Base-by-base conservation (phyloP, 164 flowering plant species). In the Chimonanthus praecox region DNA sequence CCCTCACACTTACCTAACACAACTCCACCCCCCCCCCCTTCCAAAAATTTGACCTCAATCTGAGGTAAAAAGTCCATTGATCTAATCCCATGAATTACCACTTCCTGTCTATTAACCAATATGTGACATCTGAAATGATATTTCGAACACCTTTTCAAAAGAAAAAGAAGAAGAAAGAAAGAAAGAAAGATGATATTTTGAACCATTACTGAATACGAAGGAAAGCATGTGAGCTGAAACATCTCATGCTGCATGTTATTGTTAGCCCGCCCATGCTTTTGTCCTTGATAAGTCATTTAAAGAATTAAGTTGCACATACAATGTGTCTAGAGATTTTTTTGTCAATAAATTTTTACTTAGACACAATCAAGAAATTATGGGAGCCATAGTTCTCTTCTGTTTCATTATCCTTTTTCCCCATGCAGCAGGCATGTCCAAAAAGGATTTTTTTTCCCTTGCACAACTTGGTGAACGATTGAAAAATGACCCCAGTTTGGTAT, bases 401-500 rank as follows among this genome's bases (percentile, higher is more conserved):
- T 10, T 10, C 21, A 20, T 20, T 20, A 20, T 20, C 21, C 11
- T 18, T 47, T 67, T 43, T 48, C 58, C 5, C 58, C 68, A 15
- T 77, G 72, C 66, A 73, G 74, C 51, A 64, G 73, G 74, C 50
- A 67, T 58, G 47, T 33, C 43, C 65, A 21, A 64, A 67, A 73
- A n/a, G 54, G 71, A 63, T 51, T 46, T 67, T 18, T 66, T 50
- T n/a, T 70, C 68, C 46, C 64, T 33, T 58, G 77, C 67, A 8
- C 63, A 51, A 44, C 58, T 70, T 71, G 44, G 49, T 70, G 68
- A 72, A 76, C 80, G 83, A 78, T 82, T 75, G 78, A 79, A 72
- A 82, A 76, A 88, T 84, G 92, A 76, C 84, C 43, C 82, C 88
- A 69, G 77, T 79, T 69, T 83, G 88, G 54, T 78, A 88, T 11